A percentile compares a stretch with the other conserved stretches of the same genome.
Evolutionary conservation across 176 grass and related monocot species (phyloP).

Genomic region (Alopecurus myosuroides): DNA sequence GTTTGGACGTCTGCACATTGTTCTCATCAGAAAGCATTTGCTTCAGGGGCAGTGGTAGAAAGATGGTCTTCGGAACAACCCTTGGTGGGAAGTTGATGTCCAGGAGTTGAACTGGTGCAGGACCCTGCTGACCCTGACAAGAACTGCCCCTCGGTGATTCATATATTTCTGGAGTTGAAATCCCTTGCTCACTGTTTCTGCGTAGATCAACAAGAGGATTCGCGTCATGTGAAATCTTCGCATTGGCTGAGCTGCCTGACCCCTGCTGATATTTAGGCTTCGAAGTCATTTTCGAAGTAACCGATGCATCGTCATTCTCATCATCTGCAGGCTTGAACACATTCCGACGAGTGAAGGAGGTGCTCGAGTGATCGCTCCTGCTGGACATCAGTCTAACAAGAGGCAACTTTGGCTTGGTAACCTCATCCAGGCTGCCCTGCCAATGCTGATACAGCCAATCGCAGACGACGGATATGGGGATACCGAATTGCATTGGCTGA

Average conservation of each 20-base stretch:
- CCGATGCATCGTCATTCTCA: constrained; percentile 44
- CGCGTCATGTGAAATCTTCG: constrained; percentile 51
- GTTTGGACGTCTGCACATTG: constrained; percentile 31
- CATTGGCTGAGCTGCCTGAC: constrained; percentile 58
- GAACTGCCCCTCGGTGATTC: constrained; percentile 62
- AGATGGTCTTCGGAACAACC: constrained; percentile 70
- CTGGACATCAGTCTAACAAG: constrained; percentile 60
- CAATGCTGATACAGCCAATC: constrained; percentile 97
- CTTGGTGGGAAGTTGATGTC: constrained; percentile 57
- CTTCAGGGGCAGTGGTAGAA: constrained; percentile 79
- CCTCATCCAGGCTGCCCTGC: constrained; percentile 85
- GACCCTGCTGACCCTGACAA: constrained; percentile 40
- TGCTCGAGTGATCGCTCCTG: constrained; percentile 57
- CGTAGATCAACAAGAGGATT: constrained; percentile 63
- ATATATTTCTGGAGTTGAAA: constrained; percentile 62
- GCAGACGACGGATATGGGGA: constrained; percentile 74
- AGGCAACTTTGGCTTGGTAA: constrained; percentile 79
- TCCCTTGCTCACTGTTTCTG: constrained; percentile 53
- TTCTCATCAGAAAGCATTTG: constrained; percentile 87
- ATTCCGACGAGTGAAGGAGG: constrained; percentile 53
- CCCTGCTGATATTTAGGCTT: constrained; percentile 57
- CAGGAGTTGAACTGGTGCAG: constrained; percentile 40
- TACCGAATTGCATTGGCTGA: constrained; percentile 65
- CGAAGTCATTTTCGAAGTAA: constrained; percentile 29
- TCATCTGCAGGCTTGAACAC: constrained; percentile 59